Base-by-base conservation (phyloP, 352 stramenopile genomes). In the Salisapilia sapeloensis region DNA sequence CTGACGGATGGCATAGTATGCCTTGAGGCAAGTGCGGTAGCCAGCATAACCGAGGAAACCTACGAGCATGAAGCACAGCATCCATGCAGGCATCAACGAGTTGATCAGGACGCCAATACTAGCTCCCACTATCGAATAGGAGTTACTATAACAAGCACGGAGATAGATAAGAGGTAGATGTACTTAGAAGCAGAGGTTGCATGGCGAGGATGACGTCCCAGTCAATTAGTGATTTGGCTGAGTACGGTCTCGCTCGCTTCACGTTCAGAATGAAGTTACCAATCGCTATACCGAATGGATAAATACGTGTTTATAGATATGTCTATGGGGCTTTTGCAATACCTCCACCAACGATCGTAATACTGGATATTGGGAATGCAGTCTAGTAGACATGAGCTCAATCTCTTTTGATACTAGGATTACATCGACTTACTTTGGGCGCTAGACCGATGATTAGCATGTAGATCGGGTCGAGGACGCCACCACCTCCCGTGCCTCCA, bases 171-270 rank as follows among this genome's bases (percentile, higher is more conserved):
- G 1, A 23, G 9, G 6, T 1, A 2, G n/a, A 59, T 60, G 33
- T 65, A 81, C 65, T 60, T 25, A 81, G 24, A 5, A 81, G 46
- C 47, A 95, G 61, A 4, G 93, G 93, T 54, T 98, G 89, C 90
- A 97, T 97, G 6, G 96, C 72, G 9, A 98, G 48, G 34, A 97
- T 94, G 21, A 97, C 62, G 54, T 98, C 90, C 93, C 93, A 98
- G 63, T 98, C 89, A 8, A 98, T 92, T 4, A 98, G 59, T 12
- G 90, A 84, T 24, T 84, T 44, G 34, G 92, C 80, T 2, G 79
- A 83, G 20, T 71, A 52, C 12, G 84, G 78, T 40, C 95, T 87
- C 14, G 84, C 61, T 51, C 94, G 96, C 14, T 45, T 46, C 4
- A 79, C 32, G 48, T 97, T 98, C 9, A 95, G 46, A 15, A 94